phyloP scores from a whole-genome alignment of 2,329 filamentous ascomycete genomes.

The Exophiala spinifera region DNA sequence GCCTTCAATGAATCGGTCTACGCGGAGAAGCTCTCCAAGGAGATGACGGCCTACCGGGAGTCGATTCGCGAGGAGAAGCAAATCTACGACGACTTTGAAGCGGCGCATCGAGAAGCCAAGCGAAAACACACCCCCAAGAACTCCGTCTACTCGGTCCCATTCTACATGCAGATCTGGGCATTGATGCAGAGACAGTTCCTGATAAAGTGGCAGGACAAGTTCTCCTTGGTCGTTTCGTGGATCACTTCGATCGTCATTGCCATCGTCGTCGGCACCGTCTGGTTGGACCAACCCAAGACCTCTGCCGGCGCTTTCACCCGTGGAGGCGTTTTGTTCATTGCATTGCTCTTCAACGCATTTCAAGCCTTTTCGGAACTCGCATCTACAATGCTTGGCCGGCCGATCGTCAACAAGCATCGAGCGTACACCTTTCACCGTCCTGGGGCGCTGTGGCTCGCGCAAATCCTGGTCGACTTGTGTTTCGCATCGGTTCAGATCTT shows the following conservation, averaged over 20 bases:
- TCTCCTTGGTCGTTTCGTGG: conserved; percentile 73
- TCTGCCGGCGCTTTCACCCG: conserved; percentile 72
- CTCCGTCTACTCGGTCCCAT: conserved; percentile 80
- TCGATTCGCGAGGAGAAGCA: conserved; percentile 62
- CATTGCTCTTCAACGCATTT: conserved; percentile 82
- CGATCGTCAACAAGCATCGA: conserved; percentile 79
- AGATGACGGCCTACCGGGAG: conserved; percentile 69
- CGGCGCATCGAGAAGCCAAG: conserved; percentile 75
- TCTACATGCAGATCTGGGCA: conserved; percentile 78
- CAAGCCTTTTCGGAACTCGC: conserved; percentile 77
- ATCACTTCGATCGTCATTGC: conserved; percentile 67
- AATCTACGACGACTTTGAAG: conserved; percentile 71
- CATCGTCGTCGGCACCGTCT: conserved; percentile 76
- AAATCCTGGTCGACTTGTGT: conserved; percentile 65
- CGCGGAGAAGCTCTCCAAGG: conserved; percentile 55
- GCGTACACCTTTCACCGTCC: conserved; percentile 80
- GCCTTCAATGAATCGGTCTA: conserved; percentile 67
- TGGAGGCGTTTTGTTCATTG: conserved; percentile 76
- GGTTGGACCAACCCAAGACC: conserved; percentile 64
- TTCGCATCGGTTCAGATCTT: conserved; percentile 70
- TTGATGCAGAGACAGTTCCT: conserved; percentile 80
- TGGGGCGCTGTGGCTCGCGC: conserved; percentile 76
- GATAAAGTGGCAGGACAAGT: conserved; percentile 81
- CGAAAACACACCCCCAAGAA: conserved; percentile 66
- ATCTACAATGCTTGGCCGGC: conserved; percentile 69